Evolutionary conservation across 108 stramenopile species (phyloP).

Genomic region (Nitzschia inconspicua): DNA sequence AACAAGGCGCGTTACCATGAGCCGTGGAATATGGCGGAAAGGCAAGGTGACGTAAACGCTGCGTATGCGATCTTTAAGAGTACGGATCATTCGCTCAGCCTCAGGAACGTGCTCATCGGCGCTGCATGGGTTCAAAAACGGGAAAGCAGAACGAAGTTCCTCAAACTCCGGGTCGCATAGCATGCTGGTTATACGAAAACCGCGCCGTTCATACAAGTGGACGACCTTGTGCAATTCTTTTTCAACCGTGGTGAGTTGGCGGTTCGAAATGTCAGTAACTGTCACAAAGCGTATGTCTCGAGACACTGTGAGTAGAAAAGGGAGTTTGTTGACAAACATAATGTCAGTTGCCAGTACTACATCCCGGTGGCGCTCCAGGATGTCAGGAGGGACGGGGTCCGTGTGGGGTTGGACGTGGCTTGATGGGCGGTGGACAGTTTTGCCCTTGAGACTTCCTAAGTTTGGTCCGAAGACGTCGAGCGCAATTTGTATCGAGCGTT

Average conservation of each 20-base stretch:
- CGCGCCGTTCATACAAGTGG: conserved; percentile 25
- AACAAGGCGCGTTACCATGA: conserved; percentile 21
- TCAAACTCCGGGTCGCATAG: conserved; percentile 37
- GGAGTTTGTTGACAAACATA: conserved; percentile 39
- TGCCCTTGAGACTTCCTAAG: too few species aligned
- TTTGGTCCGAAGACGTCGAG: too few species aligned
- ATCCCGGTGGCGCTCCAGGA: conserved; percentile 13
- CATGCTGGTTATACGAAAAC: conserved; percentile 18
- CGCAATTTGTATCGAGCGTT: too few species aligned
- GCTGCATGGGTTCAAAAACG: too few species aligned
- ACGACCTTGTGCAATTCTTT: too few species aligned
- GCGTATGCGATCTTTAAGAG: conserved; percentile 34
- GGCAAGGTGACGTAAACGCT: conserved; percentile 24
- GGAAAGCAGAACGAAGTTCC: background rate
- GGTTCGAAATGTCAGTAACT: background rate
- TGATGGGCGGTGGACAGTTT: too few species aligned
- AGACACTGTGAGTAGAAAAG: conserved; percentile 32
- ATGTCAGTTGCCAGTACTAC: conserved; percentile 34
- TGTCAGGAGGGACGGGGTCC: conserved; percentile 16
- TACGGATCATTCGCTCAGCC: conserved; percentile 39
- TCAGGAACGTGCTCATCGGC: conserved; percentile 47
- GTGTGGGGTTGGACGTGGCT: too few species aligned
- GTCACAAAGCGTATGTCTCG: conserved; percentile 31
- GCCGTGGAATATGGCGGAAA: conserved; percentile 21
- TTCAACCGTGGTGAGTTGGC: background rate